Conservation (phyloP, 192 early-diverging fungal species). For the Coemansia sp. region DNA sequence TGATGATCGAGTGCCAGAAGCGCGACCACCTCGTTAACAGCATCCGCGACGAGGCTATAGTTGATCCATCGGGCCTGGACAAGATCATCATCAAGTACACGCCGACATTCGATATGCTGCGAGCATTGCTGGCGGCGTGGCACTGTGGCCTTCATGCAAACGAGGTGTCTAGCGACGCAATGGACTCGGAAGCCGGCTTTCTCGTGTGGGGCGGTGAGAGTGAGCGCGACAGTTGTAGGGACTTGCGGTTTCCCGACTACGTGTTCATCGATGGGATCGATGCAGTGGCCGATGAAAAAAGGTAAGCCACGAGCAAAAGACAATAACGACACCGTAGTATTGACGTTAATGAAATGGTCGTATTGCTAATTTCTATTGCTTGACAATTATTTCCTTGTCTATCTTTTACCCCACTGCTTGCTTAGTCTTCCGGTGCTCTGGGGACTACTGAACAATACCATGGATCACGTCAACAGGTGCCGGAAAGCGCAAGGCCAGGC, state of each 20-base stretch:
- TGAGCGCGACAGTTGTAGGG: background rate
- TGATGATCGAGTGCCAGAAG: slow-evolving; percentile 38
- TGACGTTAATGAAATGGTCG: too few relatives aligned
- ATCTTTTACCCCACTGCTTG: background rate
- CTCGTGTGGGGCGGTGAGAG: slow-evolving; percentile 20
- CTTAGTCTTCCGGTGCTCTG: slow-evolving; percentile 37
- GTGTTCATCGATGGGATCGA: slow-evolving; percentile 47
- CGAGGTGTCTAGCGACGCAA: background rate
- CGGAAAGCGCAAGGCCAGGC: slow-evolving; percentile 6
- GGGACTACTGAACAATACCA: slow-evolving; percentile 43
- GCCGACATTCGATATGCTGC: slow-evolving; percentile 27
- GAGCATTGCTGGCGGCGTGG: slow-evolving; percentile 47
- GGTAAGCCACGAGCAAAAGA: slow-evolving; percentile 11
- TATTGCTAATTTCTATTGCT: too few relatives aligned
- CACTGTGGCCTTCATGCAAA: slow-evolving; percentile 12
- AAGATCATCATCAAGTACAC: slow-evolving; percentile 33
- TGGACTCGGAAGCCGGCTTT: slow-evolving; percentile 31
- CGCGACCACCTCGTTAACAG: slow-evolving; percentile 17
- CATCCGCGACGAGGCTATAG: slow-evolving; percentile 1
- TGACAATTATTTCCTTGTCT: too few relatives aligned
- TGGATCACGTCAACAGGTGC: slow-evolving; percentile 32
- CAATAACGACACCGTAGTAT: background rate
- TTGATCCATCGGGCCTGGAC: slow-evolving; percentile 12
- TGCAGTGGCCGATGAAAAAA: slow-evolving; percentile 21
- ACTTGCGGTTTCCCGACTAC: slow-evolving; percentile 27